Evolutionary conservation across 495 filamentous ascomycete genomes (phyloP), one percentile per base, ranked within the genome.

Genomic region (Bacidia gigantensis): DNA sequence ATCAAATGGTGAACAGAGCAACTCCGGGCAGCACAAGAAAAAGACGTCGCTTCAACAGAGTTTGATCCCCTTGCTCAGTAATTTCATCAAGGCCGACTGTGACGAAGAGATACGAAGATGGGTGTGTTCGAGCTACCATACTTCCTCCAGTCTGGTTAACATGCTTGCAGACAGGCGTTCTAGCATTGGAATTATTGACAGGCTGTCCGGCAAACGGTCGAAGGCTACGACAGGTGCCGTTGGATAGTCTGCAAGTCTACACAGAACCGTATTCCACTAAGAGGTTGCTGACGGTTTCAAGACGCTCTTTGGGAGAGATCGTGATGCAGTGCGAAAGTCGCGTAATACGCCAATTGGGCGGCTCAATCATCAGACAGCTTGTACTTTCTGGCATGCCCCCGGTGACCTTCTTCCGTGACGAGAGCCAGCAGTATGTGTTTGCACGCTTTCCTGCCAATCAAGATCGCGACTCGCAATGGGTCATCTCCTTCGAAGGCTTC

Each of bases 281-380:
- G 17, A 17, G 21, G 3, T 47, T 2, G 24, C 42, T 24, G 14
- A n/a, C 42, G 22, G 0, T 11, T 2, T 14, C 2, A 2, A 52
- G 55, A 38, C 51, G 26, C 46, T 18, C 24, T 18, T 35, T 60
- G 17, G 25, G 39, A 38, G 26, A 25, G 3, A 32, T 56, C 14
- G 46, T 56, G 43, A 26, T 41, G 48, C 38, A 44, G 7, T 35
- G 24, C 11, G 25, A 46, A 14, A 54, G 46, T 23, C 50, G 41
- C 53, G 50, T 56, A 1, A 41, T 61, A 2, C 52, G 38, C 25
- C 25, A 54, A 18, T 12, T 59, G 0, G 53, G 50, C 9, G 59
- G 56, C 3, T 54, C 48, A 3, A 61, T 61, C 14, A 50, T 61
- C 24, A 29, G 47, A 17, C 45, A 49, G 18, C 39, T 61, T 46